A percentile compares a stretch with the other conserved stretches of the same genome.
Evolutionary conservation across 2,329 filamentous ascomycete species (phyloP).

Genomic region (Coniochaeta ligniaria): DNA sequence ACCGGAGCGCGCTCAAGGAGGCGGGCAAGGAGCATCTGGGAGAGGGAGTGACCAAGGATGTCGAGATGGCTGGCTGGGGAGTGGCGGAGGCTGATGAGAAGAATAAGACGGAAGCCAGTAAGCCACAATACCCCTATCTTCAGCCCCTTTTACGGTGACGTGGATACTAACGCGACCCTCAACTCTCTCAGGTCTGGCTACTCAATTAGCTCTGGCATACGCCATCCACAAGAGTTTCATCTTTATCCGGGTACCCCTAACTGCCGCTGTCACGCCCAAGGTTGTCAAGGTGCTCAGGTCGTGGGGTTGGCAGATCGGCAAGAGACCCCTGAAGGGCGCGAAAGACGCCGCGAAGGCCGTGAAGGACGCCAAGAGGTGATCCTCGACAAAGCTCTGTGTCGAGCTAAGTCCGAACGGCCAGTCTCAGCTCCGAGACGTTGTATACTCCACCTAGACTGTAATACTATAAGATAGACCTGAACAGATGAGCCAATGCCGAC

Average conservation of each 20-base stretch:
- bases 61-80: slow-evolving; percentile 50
- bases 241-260: slow-evolving; percentile 87
- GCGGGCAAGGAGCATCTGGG: slow-evolving; percentile 35
- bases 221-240: slow-evolving; percentile 98
- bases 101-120: slow-evolving; percentile 66
- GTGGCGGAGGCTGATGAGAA: slow-evolving; percentile 56
- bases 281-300: slow-evolving; percentile 81
- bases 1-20: slow-evolving; percentile 38
- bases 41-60: slow-evolving; percentile 34
- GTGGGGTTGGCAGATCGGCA: slow-evolving; percentile 95
- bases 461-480: neutral
- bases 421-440: neutral
- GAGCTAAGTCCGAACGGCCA: neutral
- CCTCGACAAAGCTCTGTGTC: neutral
- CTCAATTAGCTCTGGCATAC: slow-evolving; percentile 87
- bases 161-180: slow-evolving; percentile 3
- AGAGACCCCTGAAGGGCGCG: slow-evolving; percentile 35
- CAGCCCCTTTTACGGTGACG: neutral
- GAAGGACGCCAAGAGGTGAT: slow-evolving; percentile 7
- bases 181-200: slow-evolving; percentile 49
- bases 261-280: slow-evolving; percentile 84
- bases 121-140: slow-evolving; percentile 28
- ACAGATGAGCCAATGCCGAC: neutral
- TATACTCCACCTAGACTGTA: neutral
- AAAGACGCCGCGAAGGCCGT: slow-evolving; percentile 10